Base-by-base conservation (phyloP, 768 basidiomycete species). In the Macrocybe gigantea region DNA sequence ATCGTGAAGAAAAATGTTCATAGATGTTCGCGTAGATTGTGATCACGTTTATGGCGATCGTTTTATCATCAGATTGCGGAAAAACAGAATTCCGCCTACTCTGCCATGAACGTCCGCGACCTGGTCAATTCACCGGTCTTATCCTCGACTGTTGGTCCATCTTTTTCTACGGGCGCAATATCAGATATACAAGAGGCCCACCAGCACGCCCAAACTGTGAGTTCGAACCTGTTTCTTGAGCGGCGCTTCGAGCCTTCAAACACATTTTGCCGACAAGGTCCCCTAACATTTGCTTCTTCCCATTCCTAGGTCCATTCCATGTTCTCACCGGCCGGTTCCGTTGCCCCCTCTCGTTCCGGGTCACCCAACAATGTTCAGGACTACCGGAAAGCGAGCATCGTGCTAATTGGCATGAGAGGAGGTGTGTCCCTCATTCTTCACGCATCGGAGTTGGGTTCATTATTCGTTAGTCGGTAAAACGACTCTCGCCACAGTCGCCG, bases 321-420 rank as follows among this genome's bases (percentile, higher is more conserved):
- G 40, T 41, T 41, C 13, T 41, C 13, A 9, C 40, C 40, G 11
- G 40, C 22, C 2, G 40, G 6, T 29, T 41, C 12, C 12, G 14
- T 12, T 8, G 12, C 13, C 2, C 13, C 40, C 10, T 41, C 40
- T 15, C 40, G 40, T 29, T 29, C 40, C 9, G 22, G 7, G 32
- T 41, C 40, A 5, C 40, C 40, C 11, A 8, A 3, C 10, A 15
- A 41, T 15, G 40, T 22, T 29, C 11, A 11, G 3, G 14, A n/a
- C 8, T 15, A n/a, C 13, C 12, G 40, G 12, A 54, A 57, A 29
- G 62, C 62, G 11, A 61, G 55, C 45, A 63, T 88, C 55, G 70
- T 88, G 49, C 63, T 91, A 50, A 78, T 87, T 52, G 88, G 88
- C 42, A 88, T 91, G 87, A 79, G 85, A 6, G 88, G 89, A 38